Conservation (phyloP, 768 basidiomycete genomes). For the Boletus sensibilis region DNA sequence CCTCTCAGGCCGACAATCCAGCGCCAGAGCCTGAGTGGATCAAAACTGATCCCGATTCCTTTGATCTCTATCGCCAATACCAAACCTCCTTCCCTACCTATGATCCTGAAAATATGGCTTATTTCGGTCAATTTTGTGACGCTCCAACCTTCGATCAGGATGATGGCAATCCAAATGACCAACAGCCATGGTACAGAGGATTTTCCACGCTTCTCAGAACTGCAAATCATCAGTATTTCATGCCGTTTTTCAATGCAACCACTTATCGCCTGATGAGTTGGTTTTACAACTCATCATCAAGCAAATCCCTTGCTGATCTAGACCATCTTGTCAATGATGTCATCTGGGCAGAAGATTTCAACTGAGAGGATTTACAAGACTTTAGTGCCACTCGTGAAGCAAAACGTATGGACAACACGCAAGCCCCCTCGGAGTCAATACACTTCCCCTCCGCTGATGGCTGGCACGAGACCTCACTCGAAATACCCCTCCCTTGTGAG, state of each 20-base stretch:
- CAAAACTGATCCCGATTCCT: background rate
- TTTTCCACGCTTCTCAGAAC: background rate
- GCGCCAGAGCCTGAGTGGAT: background rate
- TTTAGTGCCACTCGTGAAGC: slow-evolving; percentile 1
- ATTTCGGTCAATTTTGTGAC: slow-evolving; percentile 3
- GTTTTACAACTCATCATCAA: slow-evolving; percentile 21
- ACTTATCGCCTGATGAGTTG: slow-evolving; percentile 27
- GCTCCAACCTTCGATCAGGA: background rate
- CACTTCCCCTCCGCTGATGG: background rate
- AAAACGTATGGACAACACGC: background rate
- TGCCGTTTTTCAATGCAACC: slow-evolving; percentile 19
- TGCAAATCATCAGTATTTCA: background rate
- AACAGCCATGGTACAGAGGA: slow-evolving; percentile 10
- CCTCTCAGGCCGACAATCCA: too few species aligned
- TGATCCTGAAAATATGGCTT: background rate
- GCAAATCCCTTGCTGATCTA: slow-evolving; percentile 6
- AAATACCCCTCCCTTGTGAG: background rate
- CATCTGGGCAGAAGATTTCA: slow-evolving; percentile 15
- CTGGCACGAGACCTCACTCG: background rate
- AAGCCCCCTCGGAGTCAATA: background rate
- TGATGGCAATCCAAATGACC: too few species aligned
- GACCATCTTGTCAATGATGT: slow-evolving; percentile 17
- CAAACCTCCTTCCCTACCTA: background rate
- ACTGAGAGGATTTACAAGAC: background rate
- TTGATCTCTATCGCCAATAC: background rate